Evolutionary conservation across 1,284 basidiomycete genomes (phyloP), one percentile per base, ranked within the genome.

Genomic region (Puccinia hordei): DNA sequence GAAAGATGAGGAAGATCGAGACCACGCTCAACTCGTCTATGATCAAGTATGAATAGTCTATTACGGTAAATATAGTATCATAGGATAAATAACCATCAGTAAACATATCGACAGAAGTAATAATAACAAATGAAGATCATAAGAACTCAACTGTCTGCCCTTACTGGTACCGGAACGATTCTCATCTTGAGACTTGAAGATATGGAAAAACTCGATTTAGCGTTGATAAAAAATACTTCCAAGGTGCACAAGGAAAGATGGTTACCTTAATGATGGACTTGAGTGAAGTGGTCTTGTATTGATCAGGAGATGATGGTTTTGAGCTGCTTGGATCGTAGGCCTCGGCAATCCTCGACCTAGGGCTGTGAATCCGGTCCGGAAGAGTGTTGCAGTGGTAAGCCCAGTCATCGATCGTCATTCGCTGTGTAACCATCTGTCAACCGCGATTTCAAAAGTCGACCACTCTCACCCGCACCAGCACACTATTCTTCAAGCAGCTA

Each of bases 161-260:
- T 53, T 15, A 75, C 73, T 63, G 73, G 73, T 30, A 75, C 73
- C 17, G 73, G 73, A 19, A 75, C 73, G 55, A 75, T 61, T 46
- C 73, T 41, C 73, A 75, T 75, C n/a, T 57, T 75, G 27, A 38
- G 49, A 49, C 73, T n/a, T 24, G 24, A 55, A 66, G 22, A 27
- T 19, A 30, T 27, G 8, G 24, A 66, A n/a, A n/a, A 55, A 1
- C 22, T 24, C 53, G 53, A 10, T 9, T 55, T 55, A 55, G n/a
- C 24, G n/a, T 55, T 55, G 53, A 24, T n/a, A n/a, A n/a, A n/a
- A n/a, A n/a, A n/a, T n/a, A n/a, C n/a, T n/a, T n/a, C n/a, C n/a
- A n/a, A n/a, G n/a, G 53, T 19, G 19, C 46, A 15, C 15, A 15
- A 19, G 17, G 15, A 49, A 49, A 19, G 15, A 17, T 49, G 15